Conservation (phyloP, 129 eudicot genomes). For the Helianthus tuberosus region DNA sequence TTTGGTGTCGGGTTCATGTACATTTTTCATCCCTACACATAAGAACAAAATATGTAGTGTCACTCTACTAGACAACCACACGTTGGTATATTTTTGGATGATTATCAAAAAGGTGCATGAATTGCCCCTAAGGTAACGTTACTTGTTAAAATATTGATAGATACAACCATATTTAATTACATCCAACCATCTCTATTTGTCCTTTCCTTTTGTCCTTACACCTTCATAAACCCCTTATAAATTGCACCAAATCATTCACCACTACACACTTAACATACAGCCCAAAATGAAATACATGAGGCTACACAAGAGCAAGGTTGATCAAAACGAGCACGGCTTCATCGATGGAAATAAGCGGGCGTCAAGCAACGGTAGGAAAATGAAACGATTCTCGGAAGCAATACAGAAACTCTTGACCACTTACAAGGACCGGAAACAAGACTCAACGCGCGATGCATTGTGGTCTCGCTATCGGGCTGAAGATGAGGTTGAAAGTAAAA, state of each 20-base stretch:
- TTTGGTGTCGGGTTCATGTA: too few relatives aligned
- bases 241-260: constrained; percentile 3
- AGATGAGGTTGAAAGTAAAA: constrained; percentile 9
- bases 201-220: constrained; percentile 23
- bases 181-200: constrained; percentile 23
- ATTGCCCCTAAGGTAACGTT: constrained; percentile 30
- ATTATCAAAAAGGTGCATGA: background rate
- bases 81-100: background rate
- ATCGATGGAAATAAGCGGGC: background rate
- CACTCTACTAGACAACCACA: background rate
- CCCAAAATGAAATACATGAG: constrained; percentile 28
- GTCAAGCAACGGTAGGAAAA: constrained; percentile 23
- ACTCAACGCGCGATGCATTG: constrained; percentile 23
- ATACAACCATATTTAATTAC: constrained; percentile 14
- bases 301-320: constrained; percentile 26
- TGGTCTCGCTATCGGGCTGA: background rate
- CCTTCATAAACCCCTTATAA: constrained; percentile 23
- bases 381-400: constrained; percentile 28
- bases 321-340: constrained; percentile 14
- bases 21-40: too few relatives aligned
- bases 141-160: constrained; percentile 22
- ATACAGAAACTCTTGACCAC: constrained; percentile 21
- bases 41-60: too few relatives aligned
- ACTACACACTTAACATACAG: background rate
- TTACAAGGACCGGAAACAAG: constrained; percentile 23